Evolutionary conservation across 2,329 filamentous ascomycete species (phyloP).

Genomic region (Penicillium digitatum): DNA sequence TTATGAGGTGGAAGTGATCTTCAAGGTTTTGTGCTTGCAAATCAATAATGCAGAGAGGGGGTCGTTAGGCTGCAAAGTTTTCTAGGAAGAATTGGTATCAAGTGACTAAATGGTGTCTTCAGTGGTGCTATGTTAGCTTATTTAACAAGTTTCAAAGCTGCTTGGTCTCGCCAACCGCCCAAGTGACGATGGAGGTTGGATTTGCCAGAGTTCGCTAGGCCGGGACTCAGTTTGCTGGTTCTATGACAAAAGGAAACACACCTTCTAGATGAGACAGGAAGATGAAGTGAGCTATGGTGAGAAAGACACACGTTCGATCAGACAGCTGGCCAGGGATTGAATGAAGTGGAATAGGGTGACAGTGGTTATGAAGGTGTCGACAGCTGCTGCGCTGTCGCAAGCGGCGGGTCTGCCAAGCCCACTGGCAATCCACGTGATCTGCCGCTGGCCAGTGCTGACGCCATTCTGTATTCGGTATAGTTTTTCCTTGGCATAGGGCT

Average conservation of each 20-base stretch:
- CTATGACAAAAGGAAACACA: not conserved
- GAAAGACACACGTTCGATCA: not conserved
- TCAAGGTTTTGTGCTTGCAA: constrained; percentile 6
- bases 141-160: not conserved
- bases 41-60: not conserved
- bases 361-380: constrained; percentile 16
- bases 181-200: not conserved
- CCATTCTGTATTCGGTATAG: not conserved
- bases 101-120: not conserved
- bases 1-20: constrained; percentile 5
- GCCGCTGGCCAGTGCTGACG: not conserved
- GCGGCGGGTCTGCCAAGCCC: constrained; percentile 35
- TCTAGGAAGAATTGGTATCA: not conserved
- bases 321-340: constrained; percentile 14
- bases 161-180: not conserved
- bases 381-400: constrained; percentile 30
- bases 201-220: not conserved
- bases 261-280: not conserved
- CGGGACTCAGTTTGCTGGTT: not conserved
- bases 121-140: not conserved
- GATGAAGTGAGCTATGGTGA: not conserved
- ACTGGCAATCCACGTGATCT: not conserved
- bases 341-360: constrained; percentile 14
- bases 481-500: not conserved
- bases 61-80: constrained; percentile 8